Evolutionary conservation across 345 rosid genomes (phyloP), one percentile per base, ranked within the genome.

Genomic region (Populus nigra): DNA sequence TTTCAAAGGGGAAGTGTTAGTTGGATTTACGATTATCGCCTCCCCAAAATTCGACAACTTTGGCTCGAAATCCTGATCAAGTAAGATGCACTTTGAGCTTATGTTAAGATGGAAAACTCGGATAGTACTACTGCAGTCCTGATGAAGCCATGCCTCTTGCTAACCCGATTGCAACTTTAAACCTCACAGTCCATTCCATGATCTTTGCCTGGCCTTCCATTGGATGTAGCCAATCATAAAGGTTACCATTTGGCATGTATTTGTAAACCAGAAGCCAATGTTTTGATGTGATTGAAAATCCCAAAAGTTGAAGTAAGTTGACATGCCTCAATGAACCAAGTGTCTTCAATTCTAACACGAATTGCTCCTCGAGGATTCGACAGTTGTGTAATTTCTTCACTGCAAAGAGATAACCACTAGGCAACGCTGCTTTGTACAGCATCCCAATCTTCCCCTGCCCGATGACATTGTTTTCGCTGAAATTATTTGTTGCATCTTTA

Each of bases 121-220:
- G 31, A 29, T 29, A 29, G 31, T 29, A 29, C 31, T 29, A 29
- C 31, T 29, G 31, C n/a, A 63, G 29, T 50, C 71, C 7, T 82
- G 83, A 69, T 85, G 88, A 12, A 85, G 78, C 85, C 88, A 85
- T 8, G 88, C 80, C 65, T 78, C 74, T 80, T 35, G 85, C 85
- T 49, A 76, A 33, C 7, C 84, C 80, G 12, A 68, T 65, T 0
- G 69, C 82, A 57, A 80, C 76, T 78, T 59, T 83, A 25, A 72
- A 74, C 71, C 85, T 74, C 36, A 68, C 11, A 23, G 79, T 78
- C 88, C 84, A 85, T 3, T 82, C 80, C 81, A 81, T 25, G 25
- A 35, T 12, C 31, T 27, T n/a, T 69, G 39, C 7, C n/a, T 31
- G 13, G 5, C 55, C 72, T 61, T 69, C 70, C 22, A 15, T 63